A percentile compares a stretch with the other conserved stretches of the same genome.
phyloP scores from a whole-genome alignment of 768 basidiomycete species.

The Leccinum subgranulosum region DNA sequence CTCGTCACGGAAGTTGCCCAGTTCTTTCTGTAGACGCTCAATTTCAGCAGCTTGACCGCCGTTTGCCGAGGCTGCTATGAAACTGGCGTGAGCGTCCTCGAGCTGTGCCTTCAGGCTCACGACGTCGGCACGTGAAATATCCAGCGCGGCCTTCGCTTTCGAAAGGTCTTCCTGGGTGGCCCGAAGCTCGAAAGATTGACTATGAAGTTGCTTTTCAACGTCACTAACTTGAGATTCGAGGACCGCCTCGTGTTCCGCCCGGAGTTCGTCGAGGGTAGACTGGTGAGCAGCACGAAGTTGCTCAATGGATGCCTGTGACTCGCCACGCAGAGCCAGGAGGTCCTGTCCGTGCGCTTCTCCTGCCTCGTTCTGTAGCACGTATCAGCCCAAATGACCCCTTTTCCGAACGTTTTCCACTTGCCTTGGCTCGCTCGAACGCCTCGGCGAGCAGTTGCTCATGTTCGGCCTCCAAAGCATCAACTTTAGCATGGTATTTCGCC shows the following conservation, averaged over 20 bases:
- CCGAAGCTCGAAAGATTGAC: conserved; percentile 68
- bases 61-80: conserved; percentile 37
- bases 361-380: conserved; percentile 59
- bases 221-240: conserved; percentile 55
- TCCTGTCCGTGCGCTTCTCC: conserved; percentile 64
- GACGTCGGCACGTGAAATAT: conserved; percentile 51
- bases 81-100: conserved; percentile 55
- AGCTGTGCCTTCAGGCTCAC: conserved; percentile 59
- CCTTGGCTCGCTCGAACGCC: conserved; percentile 79
- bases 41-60: conserved; percentile 54
- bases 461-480: conserved; percentile 63
- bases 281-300: conserved; percentile 66
- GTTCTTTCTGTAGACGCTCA: conserved; percentile 53
- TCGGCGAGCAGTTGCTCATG: conserved; percentile 60
- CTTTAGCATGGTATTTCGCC: conserved; percentile 60
- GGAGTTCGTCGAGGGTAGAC: conserved; percentile 56
- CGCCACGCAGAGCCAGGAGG: conserved; percentile 64
- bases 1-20: conserved; percentile 67
- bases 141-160: conserved; percentile 65
- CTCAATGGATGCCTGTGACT: conserved; percentile 62
- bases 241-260: conserved; percentile 58
- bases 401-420: conserved; percentile 24
- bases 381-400: conserved; percentile 7
- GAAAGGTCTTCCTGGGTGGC: conserved; percentile 81
- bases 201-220: conserved; percentile 62